A percentile compares a stretch with the other conserved stretches of the same genome.
Conservation (phyloP, 2,329 filamentous ascomycete species). For the Rutstroemia sp. region DNA sequence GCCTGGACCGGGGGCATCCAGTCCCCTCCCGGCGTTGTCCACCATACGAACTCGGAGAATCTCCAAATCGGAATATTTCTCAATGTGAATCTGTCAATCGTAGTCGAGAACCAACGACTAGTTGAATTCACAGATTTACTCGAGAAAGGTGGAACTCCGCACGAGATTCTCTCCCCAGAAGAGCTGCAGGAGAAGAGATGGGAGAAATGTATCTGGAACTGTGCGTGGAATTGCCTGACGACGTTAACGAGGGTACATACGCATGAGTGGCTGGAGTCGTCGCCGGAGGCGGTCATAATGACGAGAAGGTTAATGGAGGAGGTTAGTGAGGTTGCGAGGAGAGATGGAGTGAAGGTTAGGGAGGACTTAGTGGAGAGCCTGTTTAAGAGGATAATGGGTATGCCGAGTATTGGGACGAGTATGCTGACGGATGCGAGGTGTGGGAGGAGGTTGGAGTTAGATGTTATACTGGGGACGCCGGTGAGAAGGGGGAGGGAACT, state of each 20-base stretch:
- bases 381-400: conserved; percentile 38
- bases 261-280: conserved; percentile 42
- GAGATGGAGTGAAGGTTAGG: conserved; percentile 40
- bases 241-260: conserved; percentile 47
- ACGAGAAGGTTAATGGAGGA: conserved; percentile 45
- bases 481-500: conserved; percentile 46
- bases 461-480: conserved; percentile 54
- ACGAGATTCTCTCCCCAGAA: conserved; percentile 34
- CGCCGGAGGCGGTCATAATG: conserved; percentile 38
- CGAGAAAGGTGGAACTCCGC: conserved; percentile 35
- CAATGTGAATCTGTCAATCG: conserved; percentile 28
- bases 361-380: conserved; percentile 41
- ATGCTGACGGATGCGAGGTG: conserved; percentile 54
- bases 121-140: conserved; percentile 36
- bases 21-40: conserved; percentile 38
- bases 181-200: conserved; percentile 50
- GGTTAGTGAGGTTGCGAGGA: conserved; percentile 47
- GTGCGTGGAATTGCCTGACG: conserved; percentile 52
- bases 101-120: conserved; percentile 33
- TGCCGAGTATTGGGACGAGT: conserved; percentile 38
- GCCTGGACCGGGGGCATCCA: conserved; percentile 48
- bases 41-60: conserved; percentile 44
- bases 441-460: conserved; percentile 51
- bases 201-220: conserved; percentile 54
- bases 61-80: conserved; percentile 47